Base-by-base conservation (phyloP, 2,329 filamentous ascomycete genomes). In the Rugonectria rugulosa region DNA sequence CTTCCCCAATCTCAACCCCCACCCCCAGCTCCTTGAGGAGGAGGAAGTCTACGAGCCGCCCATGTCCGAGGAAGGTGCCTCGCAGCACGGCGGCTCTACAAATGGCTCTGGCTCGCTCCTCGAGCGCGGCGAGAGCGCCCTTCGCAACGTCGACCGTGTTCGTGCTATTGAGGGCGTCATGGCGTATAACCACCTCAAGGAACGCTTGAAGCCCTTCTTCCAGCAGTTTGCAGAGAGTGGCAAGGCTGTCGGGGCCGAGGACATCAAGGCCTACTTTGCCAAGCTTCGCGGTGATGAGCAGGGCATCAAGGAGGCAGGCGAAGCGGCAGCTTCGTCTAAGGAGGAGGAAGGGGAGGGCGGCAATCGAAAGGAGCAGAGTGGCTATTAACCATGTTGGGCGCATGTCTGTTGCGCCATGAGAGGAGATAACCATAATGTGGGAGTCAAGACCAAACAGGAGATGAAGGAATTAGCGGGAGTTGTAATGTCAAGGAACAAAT, bases 251-350 rank as follows among this genome's bases (percentile, higher is more conserved):
- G 88, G 92, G 2, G 94, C 94, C 1, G 95, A 99, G 70, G 93
- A 98, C 74, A 95, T 99, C 75, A 99, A 97, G 74, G 86, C 86
- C 2, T 97, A 97, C 72, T 99, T 99, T 81, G 94, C 94, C 46
- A 94, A 95, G 77, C 76, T 99, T 64, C 84, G 95, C 60, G 95
- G 95, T 55, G 95, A 98, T 73, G 90, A 92, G 38, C 79, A 89
- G 65, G 90, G 80, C 0, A 91, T 92, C 53, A 79, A 79, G 64
- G 83, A 86, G 61, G 88, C 87, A 1, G 82, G 81, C 12, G 80
- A 82, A 50, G 79, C 77, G 20, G 83, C 82, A 7, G 75, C 74
- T 3, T 73, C 68, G 21, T 70, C 70, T n/a, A 71, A 68, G 34
- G 53, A 64, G 3, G 40, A 29, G 7, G 72, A 72, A 15, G 71